phyloP scores from a whole-genome alignment of 805 yeast genomes.

The Nakazawaea wickerhamii region DNA sequence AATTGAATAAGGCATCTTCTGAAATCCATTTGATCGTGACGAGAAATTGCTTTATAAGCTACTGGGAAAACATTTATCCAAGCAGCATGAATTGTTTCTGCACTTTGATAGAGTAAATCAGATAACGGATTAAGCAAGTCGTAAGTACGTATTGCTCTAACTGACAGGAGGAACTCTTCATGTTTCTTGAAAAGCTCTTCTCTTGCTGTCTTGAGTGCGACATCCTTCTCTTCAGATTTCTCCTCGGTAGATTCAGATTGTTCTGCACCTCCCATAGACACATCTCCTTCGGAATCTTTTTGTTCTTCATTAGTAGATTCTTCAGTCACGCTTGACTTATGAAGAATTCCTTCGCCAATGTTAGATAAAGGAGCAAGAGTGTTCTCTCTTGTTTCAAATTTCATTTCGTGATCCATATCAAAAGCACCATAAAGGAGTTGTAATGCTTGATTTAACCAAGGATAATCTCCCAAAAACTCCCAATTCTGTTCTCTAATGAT shows the following conservation, averaged over 20 bases:
- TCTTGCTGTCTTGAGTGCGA: not conserved
- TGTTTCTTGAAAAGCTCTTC: slow-evolving; percentile 20
- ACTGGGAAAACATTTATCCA: slow-evolving; percentile 85
- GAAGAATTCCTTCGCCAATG: slow-evolving; percentile 30
- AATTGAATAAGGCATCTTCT: slow-evolving; percentile 74
- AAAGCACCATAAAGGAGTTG: slow-evolving; percentile 81
- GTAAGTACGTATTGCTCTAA: slow-evolving; percentile 40
- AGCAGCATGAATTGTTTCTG: slow-evolving; percentile 70
- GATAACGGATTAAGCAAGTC: slow-evolving; percentile 66
- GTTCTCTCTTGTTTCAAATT: slow-evolving; percentile 42
- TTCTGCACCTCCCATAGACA: slow-evolving; percentile 26
- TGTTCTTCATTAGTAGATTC: slow-evolving; percentile 15
- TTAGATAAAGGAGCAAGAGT: slow-evolving; percentile 48
- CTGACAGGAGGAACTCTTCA: slow-evolving; percentile 18
- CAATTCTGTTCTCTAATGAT: slow-evolving; percentile 94
- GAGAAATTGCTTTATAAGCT: slow-evolving; percentile 67
- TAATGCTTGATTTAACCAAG: slow-evolving; percentile 92
- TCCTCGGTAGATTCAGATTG: slow-evolving; percentile 1
- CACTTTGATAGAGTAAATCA: slow-evolving; percentile 77
- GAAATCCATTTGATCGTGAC: slow-evolving; percentile 78
- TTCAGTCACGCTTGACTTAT: slow-evolving; percentile 4
- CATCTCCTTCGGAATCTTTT: slow-evolving; percentile 21
- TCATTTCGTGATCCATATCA: slow-evolving; percentile 42
- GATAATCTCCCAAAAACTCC: slow-evolving; percentile 90
- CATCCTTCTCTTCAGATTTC: not conserved